Evolutionary conservation across 2,329 filamentous ascomycete genomes (phyloP).

Genomic region (Hymenotorrendiella dingleyae): DNA sequence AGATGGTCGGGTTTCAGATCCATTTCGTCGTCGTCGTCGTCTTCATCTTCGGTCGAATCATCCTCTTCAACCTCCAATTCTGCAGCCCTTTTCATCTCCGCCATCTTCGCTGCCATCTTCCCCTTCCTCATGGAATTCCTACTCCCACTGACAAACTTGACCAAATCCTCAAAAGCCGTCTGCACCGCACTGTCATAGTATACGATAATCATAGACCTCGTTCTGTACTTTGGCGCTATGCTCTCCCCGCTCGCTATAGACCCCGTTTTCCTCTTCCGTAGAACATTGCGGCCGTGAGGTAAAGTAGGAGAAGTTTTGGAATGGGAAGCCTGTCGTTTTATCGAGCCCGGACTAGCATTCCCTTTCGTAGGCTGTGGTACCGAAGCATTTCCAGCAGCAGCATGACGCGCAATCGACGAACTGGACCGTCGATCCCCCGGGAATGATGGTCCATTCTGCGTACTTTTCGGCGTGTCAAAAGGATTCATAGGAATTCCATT

Average conservation of each 20-base stretch:
- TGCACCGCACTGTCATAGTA: constrained; percentile 89
- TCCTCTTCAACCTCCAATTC: constrained; percentile 49
- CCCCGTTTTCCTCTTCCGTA: constrained; percentile 30
- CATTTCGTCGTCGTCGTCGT: background rate
- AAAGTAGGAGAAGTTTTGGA: constrained; percentile 17
- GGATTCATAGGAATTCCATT: constrained; percentile 11
- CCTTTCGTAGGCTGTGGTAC: constrained; percentile 11
- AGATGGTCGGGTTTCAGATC: constrained; percentile 1
- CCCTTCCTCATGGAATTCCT: constrained; percentile 82
- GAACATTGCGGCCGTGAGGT: constrained; percentile 10
- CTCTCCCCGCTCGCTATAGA: constrained; percentile 28
- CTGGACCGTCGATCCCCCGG: constrained; percentile 8
- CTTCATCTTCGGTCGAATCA: constrained; percentile 25
- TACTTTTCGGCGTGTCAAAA: constrained; percentile 14
- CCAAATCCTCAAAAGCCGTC: constrained; percentile 72
- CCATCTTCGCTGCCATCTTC: constrained; percentile 74
- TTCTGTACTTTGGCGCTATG: constrained; percentile 47
- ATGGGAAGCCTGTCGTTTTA: constrained; percentile 19
- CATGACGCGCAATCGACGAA: constrained; percentile 18
- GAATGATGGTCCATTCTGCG: constrained; percentile 9
- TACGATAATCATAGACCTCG: constrained; percentile 74
- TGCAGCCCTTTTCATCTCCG: constrained; percentile 54
- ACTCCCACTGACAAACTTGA: constrained; percentile 73
- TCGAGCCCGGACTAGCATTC: constrained; percentile 10
- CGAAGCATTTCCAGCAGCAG: constrained; percentile 8